Evolutionary conservation across 768 basidiomycete genomes (phyloP).

Genomic region (Kwoniella sp.): DNA sequence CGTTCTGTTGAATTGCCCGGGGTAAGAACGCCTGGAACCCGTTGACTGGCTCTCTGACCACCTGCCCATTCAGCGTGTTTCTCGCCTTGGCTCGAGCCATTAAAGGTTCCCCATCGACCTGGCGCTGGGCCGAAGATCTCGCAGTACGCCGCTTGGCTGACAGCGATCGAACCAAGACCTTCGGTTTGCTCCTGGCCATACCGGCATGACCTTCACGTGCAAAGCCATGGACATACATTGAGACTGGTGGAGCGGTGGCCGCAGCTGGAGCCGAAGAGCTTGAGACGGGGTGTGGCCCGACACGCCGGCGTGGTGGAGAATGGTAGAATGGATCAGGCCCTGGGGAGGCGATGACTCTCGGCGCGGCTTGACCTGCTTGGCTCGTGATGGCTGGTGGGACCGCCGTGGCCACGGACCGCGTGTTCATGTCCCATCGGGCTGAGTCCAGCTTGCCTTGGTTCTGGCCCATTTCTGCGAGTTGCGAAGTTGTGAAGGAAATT

Average conservation of each 20-base stretch:
- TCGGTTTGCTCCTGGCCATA: background rate
- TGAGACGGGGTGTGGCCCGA: no score
- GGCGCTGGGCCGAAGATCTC: background rate
- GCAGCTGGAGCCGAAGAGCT: no score
- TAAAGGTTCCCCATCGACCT: background rate
- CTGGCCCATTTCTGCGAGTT: no score
- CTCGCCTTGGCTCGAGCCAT: constrained; percentile 1
- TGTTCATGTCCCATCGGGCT: no score
- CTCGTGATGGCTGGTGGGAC: no score
- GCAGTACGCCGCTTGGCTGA: constrained; percentile 1
- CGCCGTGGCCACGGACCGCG: no score
- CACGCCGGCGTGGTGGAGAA: background rate
- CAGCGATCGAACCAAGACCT: constrained; percentile 4
- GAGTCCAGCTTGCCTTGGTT: no score
- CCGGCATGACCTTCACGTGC: constrained; percentile 6
- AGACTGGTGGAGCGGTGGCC: background rate
- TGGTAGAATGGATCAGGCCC: constrained; percentile 4
- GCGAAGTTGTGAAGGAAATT: no score
- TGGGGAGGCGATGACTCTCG: background rate
- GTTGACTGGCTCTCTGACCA: background rate
- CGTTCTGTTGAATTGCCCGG: no score
- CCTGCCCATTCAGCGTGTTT: background rate
- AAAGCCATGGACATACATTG: background rate
- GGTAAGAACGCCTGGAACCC: no score
- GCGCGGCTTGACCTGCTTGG: no score